phyloP scores from a whole-genome alignment of 768 basidiomycete species.

The Gloeostereum incarnatum region DNA sequence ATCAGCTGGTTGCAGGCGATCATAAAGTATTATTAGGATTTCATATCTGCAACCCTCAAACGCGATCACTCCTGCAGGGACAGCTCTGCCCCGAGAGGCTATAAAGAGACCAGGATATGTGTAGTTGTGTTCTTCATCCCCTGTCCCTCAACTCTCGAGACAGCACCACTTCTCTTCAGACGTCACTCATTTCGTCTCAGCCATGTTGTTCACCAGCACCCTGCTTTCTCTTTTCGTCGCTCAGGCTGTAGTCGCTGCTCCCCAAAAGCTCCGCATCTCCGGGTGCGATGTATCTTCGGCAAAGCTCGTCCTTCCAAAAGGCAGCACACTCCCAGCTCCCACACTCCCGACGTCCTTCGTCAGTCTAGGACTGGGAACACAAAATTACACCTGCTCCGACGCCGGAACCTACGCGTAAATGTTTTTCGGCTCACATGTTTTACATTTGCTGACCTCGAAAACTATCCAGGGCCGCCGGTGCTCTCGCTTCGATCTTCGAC shows the following conservation, averaged over 20 bases:
- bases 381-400: conserved; percentile 44
- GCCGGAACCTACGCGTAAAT: conserved; percentile 36
- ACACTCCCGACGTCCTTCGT: conserved; percentile 26
- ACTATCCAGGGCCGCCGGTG: conserved; percentile 31
- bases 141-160: neutral
- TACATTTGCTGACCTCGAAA: neutral
- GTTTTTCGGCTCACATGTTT: neutral
- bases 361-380: conserved; percentile 32
- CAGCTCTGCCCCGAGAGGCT: too few species aligned
- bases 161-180: neutral
- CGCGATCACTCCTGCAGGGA: too few species aligned
- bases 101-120: too few species aligned
- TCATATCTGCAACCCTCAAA: too few species aligned
- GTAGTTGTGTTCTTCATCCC: too few species aligned
- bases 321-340: conserved; percentile 24
- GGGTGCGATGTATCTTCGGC: conserved; percentile 17
- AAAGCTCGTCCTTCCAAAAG: conserved; percentile 12
- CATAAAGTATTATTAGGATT: too few species aligned
- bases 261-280: neutral
- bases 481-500: conserved; percentile 46
- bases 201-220: neutral
- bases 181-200: neutral
- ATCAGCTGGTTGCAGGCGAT: too few species aligned
- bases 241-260: neutral
- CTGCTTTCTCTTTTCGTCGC: conserved; percentile 1